Percentiles rank a stretch among this genome's conserved stretches.
phyloP scores from a whole-genome alignment of 495 filamentous ascomycete species.

The Parathielavia appendiculata region DNA sequence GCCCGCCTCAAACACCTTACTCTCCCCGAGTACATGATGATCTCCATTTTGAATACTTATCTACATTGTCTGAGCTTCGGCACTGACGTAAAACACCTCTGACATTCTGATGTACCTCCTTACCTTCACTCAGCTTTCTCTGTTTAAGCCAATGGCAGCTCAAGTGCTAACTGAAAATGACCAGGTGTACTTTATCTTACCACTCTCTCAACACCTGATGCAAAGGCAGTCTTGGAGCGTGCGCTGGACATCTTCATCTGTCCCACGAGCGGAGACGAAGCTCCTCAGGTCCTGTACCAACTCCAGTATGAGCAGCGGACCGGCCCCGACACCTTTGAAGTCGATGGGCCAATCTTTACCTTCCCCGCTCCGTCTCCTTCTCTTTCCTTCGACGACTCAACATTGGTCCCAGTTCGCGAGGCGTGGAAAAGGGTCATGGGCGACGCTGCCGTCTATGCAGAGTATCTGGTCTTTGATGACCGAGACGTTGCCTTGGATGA shows the following conservation, averaged over 20 bases:
- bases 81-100: constrained; percentile 83
- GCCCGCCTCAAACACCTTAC: constrained; percentile 11
- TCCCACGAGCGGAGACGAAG: constrained; percentile 30
- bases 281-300: constrained; percentile 51
- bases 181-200: constrained; percentile 69
- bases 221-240: constrained; percentile 42
- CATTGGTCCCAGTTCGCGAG: constrained; percentile 54
- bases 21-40: constrained; percentile 56
- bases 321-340: constrained; percentile 26
- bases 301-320: constrained; percentile 55
- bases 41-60: constrained; percentile 89
- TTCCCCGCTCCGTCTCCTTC: constrained; percentile 55
- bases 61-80: constrained; percentile 92
- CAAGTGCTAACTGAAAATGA: constrained; percentile 42
- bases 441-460: constrained; percentile 39
- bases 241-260: constrained; percentile 54
- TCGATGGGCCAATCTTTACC: constrained; percentile 30
- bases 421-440: constrained; percentile 61
- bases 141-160: constrained; percentile 13
- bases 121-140: constrained; percentile 27
- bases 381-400: constrained; percentile 63
- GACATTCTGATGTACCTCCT: constrained; percentile 77
- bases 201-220: constrained; percentile 40
- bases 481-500: constrained; percentile 47
- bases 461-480: constrained; percentile 64